These are phyloP conservation scores for Serendipita sp. DNA, from an alignment of 768 basidiomycete species.

Conservation along the genomic window DNA sequence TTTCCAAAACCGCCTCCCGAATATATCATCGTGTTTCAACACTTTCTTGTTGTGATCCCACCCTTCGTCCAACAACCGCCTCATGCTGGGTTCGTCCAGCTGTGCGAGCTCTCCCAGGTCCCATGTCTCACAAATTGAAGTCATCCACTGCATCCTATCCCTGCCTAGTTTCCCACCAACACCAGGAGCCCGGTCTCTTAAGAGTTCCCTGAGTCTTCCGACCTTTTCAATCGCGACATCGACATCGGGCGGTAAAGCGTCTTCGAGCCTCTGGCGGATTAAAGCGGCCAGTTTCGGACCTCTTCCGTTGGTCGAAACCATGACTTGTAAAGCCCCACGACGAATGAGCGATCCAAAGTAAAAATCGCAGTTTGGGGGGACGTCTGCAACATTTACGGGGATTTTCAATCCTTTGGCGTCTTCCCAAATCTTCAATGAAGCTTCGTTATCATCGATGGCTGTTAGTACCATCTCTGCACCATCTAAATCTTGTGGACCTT, in stretches of 20 bases:
- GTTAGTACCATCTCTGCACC: conserved; percentile 76
- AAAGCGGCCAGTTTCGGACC: conserved; percentile 83
- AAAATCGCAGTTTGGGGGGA: conserved; percentile 91
- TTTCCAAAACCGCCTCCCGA: background rate
- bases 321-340: conserved; percentile 79
- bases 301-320: conserved; percentile 91
- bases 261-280: conserved; percentile 53
- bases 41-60: conserved; percentile 43
- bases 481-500: conserved; percentile 45
- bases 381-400: conserved; percentile 92
- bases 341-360: conserved; percentile 94
- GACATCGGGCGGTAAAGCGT: conserved; percentile 48
- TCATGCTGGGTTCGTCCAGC: conserved; percentile 51
- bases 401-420: conserved; percentile 52
- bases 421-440: conserved; percentile 55
- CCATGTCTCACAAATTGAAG: conserved; percentile 73
- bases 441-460: conserved; percentile 69
- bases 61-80: conserved; percentile 57
- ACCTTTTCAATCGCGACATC: conserved; percentile 69
- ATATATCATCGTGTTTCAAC: background rate
- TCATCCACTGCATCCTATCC: conserved; percentile 87
- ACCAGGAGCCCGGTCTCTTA: conserved; percentile 70
- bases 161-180: conserved; percentile 63
- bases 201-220: conserved; percentile 50
- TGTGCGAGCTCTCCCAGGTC: conserved; percentile 59